phyloP scores from a whole-genome alignment of 2,329 filamentous ascomycete genomes.

The Fusarium clavum region DNA sequence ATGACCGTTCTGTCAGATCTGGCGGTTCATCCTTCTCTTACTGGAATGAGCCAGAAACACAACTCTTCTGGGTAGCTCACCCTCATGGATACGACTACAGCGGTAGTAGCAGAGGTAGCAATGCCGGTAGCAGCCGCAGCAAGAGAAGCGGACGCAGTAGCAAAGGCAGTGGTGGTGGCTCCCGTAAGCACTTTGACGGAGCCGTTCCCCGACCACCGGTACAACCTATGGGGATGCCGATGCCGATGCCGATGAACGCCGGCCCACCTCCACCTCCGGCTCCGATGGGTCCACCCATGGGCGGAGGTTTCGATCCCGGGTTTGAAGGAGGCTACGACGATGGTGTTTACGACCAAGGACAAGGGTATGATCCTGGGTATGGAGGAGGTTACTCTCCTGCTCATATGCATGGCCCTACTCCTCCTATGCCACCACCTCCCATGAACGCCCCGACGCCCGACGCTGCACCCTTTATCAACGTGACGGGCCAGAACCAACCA shows the following conservation, averaged over 20 bases:
- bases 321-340: slow-evolving; percentile 25
- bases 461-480: slow-evolving; percentile 40
- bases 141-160: slow-evolving; percentile 36
- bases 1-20: slow-evolving; percentile 42
- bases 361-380: slow-evolving; percentile 25
- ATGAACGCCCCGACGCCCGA: slow-evolving; percentile 32
- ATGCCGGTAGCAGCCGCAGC: slow-evolving; percentile 34
- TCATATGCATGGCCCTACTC: slow-evolving; percentile 21
- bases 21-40: slow-evolving; percentile 39
- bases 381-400: slow-evolving; percentile 27
- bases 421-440: slow-evolving; percentile 33
- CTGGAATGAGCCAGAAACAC: slow-evolving; percentile 38
- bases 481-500: slow-evolving; percentile 41
- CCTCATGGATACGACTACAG: slow-evolving; percentile 33
- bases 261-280: slow-evolving; percentile 32
- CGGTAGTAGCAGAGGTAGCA: slow-evolving; percentile 31
- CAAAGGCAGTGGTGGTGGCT: slow-evolving; percentile 24
- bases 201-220: slow-evolving; percentile 39
- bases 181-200: slow-evolving; percentile 44
- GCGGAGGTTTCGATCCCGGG: slow-evolving; percentile 29
- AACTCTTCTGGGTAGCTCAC: slow-evolving; percentile 43
- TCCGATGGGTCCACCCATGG: slow-evolving; percentile 37
- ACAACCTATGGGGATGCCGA: slow-evolving; percentile 25
- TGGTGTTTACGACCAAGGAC: slow-evolving; percentile 26
- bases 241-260: slow-evolving; percentile 34